Conservation (phyloP, 331 rosid species). For the Malus hybrid region DNA sequence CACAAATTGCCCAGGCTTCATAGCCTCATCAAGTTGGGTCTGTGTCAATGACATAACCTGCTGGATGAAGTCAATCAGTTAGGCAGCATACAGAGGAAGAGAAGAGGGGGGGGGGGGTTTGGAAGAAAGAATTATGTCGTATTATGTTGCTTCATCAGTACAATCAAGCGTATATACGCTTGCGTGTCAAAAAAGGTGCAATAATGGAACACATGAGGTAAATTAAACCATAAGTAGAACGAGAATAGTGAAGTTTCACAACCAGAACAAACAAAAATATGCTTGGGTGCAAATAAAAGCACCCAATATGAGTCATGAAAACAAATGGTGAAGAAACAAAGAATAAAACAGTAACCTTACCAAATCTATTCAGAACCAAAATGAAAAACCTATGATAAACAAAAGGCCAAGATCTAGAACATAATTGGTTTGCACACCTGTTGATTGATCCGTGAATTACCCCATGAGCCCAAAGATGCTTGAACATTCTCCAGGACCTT, state of each 20-base stretch:
- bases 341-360: not conserved
- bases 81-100: not conserved
- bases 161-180: not conserved
- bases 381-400: not conserved
- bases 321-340: not conserved
- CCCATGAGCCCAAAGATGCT: slow-evolving; percentile 72
- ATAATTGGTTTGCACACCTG: slow-evolving; percentile 45
- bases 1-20: slow-evolving; percentile 80
- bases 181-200: not conserved
- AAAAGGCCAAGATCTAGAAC: not conserved
- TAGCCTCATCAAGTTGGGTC: slow-evolving; percentile 92
- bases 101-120: no score
- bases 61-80: slow-evolving; percentile 17
- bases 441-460: slow-evolving; percentile 55
- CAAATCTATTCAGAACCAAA: not conserved
- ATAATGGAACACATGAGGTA: not conserved
- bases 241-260: not conserved
- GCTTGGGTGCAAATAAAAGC: not conserved
- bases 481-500: slow-evolving; percentile 55
- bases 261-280: no score
- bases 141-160: not conserved
- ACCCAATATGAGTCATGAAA: not conserved
- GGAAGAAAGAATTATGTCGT: no score
- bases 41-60: slow-evolving; percentile 88
- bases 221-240: not conserved